Evolutionary conservation across 495 filamentous ascomycete genomes (phyloP), one percentile per base, ranked within the genome.

Genomic region (Lasiosphaeris hirsuta): DNA sequence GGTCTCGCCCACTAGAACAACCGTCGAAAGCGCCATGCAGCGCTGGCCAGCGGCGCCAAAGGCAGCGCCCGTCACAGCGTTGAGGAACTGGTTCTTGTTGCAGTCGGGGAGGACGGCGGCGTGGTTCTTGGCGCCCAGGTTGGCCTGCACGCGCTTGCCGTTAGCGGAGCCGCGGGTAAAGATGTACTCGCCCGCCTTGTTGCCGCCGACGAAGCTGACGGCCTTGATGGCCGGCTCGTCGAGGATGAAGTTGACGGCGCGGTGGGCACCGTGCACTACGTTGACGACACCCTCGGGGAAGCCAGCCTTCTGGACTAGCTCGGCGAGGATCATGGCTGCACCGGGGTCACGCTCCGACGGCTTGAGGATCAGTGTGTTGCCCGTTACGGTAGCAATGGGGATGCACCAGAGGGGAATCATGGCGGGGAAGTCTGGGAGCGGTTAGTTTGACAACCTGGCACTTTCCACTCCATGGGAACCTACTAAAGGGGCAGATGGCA

Each of bases 341-440:
- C 94, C 94, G n/a, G 94, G 94, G 60, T 97, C 94, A 59, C 94
- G 89, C 78, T 99, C 94, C 0, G 94, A 99, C 4, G 94, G 94
- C 82, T 99, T 99, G 56, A 99, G 74, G 63, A 99, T 84, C 58
- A 97, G 75, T 30, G 89, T 94, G 78, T 99, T 99, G 48, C 94
- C 95, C 10, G 90, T 95, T 2, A 95, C 84, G 10, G 92, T 96
- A 40, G 94, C 95, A 67, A 97, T 85, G 15, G 94, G 95, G 54
- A 97, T 95, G 52, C 83, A 95, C 94, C 94, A 99, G 8, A 99
- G 79, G 15, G 94, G 94, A 73, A 99, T 99, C 94, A 99, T 99
- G 61, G 94, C 94, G 41, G 94, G 94, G 78, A 99, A 99, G 78
- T 98, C 90, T 95, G 35, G n/a, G 4, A 36, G 13, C 5, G 18